Evolutionary conservation across 495 filamentous ascomycete species (phyloP).

Genomic region (Hapsidospora chrysogenum): DNA sequence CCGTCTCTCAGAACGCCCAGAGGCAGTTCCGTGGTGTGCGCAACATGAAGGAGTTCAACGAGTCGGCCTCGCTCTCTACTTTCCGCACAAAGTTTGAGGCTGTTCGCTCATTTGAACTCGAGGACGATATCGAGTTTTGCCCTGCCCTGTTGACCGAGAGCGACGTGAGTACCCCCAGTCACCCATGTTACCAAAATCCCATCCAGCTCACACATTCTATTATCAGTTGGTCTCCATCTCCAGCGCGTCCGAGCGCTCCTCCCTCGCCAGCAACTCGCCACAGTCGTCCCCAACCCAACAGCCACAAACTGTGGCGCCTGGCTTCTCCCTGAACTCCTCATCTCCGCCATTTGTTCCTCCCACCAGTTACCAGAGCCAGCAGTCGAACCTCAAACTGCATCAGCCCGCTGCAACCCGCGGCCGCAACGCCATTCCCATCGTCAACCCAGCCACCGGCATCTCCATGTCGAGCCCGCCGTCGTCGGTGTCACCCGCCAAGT

Average conservation of each 20-base stretch:
- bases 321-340: slow-evolving; percentile 65
- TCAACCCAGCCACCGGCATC: slow-evolving; percentile 88
- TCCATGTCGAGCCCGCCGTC: slow-evolving; percentile 78
- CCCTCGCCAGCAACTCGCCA: slow-evolving; percentile 84
- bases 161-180: slow-evolving; percentile 54
- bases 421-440: slow-evolving; percentile 94
- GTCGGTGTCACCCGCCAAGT: slow-evolving; percentile 72
- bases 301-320: slow-evolving; percentile 54
- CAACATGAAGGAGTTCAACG: slow-evolving; percentile 79
- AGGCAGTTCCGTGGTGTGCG: slow-evolving; percentile 69
- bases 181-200: not conserved
- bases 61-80: slow-evolving; percentile 51
- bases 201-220: not conserved
- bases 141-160: slow-evolving; percentile 84
- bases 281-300: slow-evolving; percentile 65
- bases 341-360: slow-evolving; percentile 53
- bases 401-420: slow-evolving; percentile 75
- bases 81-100: slow-evolving; percentile 82
- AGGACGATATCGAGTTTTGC: slow-evolving; percentile 95
- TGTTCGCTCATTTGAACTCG: slow-evolving; percentile 86
- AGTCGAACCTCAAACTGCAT: slow-evolving; percentile 54
- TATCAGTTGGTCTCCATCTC: slow-evolving; percentile 63
- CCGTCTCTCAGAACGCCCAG: slow-evolving; percentile 63
- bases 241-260: slow-evolving; percentile 89
- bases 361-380: slow-evolving; percentile 26